A percentile compares a stretch with the other conserved stretches of the same genome.
Conservation (phyloP, 2,329 filamentous ascomycete genomes). For the Exutisphaerella laricina region DNA sequence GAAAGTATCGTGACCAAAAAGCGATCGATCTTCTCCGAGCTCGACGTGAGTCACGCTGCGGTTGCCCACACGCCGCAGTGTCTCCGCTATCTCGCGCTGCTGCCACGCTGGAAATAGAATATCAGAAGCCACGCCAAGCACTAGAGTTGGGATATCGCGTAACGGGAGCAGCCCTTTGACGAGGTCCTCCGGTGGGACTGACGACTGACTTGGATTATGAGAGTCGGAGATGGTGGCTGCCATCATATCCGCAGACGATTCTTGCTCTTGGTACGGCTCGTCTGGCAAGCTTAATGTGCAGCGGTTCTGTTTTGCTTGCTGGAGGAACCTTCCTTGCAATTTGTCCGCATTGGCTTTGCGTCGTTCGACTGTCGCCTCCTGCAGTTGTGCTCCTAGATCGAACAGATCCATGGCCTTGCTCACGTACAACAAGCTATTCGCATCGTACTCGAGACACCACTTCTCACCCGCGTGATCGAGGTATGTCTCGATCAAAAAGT, state of each 20-base stretch:
- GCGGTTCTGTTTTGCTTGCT: constrained; percentile 36
- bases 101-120: constrained; percentile 98
- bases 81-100: constrained; percentile 86
- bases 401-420: constrained; percentile 99
- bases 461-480: constrained; percentile 97
- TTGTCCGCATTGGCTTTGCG: constrained; percentile 56
- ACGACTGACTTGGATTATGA: constrained; percentile 22
- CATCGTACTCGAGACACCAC: constrained; percentile 93
- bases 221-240: constrained; percentile 18
- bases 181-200: constrained; percentile 68
- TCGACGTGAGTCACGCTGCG: constrained; percentile 79
- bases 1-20: constrained; percentile 97
- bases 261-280: constrained; percentile 79
- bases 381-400: constrained; percentile 71
- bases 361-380: constrained; percentile 56
- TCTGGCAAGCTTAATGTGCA: constrained; percentile 82
- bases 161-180: constrained; percentile 67
- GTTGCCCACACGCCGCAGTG: constrained; percentile 72
- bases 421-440: constrained; percentile 91
- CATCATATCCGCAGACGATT: constrained; percentile 41
- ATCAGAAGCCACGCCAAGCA: constrained; percentile 92
- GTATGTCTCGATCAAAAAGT: constrained; percentile 97
- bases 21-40: constrained; percentile 84
- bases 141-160: constrained; percentile 71
- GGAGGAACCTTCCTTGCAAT: constrained; percentile 40